phyloP scores from a whole-genome alignment of 192 early-diverging fungal genomes.

The Umbelopsis vinacea region DNA sequence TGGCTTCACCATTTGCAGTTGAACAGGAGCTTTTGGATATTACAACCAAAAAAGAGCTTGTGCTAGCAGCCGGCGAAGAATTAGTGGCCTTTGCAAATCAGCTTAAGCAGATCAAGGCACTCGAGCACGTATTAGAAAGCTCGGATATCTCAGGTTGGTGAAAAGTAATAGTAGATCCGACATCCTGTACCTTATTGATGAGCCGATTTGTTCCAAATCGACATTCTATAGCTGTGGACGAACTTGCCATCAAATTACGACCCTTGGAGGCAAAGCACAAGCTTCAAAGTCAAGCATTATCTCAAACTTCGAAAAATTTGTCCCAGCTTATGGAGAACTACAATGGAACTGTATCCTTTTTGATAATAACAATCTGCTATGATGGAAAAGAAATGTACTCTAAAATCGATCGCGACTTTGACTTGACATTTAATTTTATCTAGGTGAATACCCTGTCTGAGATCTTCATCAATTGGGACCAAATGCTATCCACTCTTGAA shows the following conservation, averaged over 20 bases:
- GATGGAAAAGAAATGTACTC: neutral
- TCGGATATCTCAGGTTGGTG: constrained; percentile 41
- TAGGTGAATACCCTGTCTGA: constrained; percentile 53
- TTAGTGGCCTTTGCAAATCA: constrained; percentile 39
- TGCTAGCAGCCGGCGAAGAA: constrained; percentile 40
- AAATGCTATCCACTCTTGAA: constrained; percentile 45
- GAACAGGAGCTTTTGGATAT: constrained; percentile 44
- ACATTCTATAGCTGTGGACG: constrained; percentile 32
- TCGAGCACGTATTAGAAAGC: constrained; percentile 45
- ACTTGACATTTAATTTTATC: neutral
- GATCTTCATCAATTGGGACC: constrained; percentile 55
- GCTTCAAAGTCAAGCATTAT: constrained; percentile 33
- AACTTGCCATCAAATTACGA: constrained; percentile 31
- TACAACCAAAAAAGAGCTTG: constrained; percentile 46
- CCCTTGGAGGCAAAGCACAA: constrained; percentile 39
- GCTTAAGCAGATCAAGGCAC: constrained; percentile 43
- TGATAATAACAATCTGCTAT: neutral
- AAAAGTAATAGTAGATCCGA: neutral
- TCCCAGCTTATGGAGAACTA: constrained; percentile 47
- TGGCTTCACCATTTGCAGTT: constrained; percentile 31
- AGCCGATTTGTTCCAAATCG: too few species aligned
- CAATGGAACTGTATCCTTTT: constrained; percentile 42
- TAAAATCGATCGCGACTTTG: neutral
- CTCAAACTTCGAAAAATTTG: constrained; percentile 34
- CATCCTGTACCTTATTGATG: neutral